Evolutionary conservation across 331 rosid species (phyloP).

Genomic region (Prunus yedoensis): DNA sequence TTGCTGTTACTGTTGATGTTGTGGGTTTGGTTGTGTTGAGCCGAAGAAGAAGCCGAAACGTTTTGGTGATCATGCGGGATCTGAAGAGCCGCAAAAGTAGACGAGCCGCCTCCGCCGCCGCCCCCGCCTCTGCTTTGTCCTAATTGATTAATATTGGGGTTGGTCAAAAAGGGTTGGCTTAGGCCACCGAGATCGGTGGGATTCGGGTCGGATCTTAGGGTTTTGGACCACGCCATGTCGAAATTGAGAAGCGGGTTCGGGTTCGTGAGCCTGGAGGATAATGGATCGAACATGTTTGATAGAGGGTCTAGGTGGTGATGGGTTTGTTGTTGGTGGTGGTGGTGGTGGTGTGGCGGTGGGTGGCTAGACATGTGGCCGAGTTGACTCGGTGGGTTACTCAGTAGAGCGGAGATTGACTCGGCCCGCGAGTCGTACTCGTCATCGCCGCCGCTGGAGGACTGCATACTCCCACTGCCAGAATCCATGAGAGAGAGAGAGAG

Average conservation of each 20-base stretch:
- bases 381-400: slow-evolving; percentile 21
- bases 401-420: slow-evolving; percentile 54
- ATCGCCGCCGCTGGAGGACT: slow-evolving; percentile 88
- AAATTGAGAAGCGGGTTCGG: slow-evolving; percentile 48
- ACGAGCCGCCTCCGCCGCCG: background rate
- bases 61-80: slow-evolving; percentile 26
- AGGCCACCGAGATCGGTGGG: slow-evolving; percentile 41
- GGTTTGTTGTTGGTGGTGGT: slow-evolving; percentile 19
- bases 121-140: slow-evolving; percentile 22
- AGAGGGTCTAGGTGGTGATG: slow-evolving; percentile 46
- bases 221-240: slow-evolving; percentile 64
- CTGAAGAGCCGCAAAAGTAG: slow-evolving; percentile 31
- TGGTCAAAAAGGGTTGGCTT: slow-evolving; percentile 35
- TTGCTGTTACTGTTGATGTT: background rate
- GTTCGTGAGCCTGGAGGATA: slow-evolving; percentile 34
- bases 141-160: slow-evolving; percentile 27
- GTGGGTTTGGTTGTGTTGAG: slow-evolving; percentile 23
- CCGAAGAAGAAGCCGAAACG: slow-evolving; percentile 33
- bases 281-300: slow-evolving; percentile 56
- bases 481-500: slow-evolving; percentile 51
- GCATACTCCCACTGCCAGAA: slow-evolving; percentile 86
- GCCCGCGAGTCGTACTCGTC: slow-evolving; percentile 91
- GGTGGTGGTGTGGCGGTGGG: slow-evolving; percentile 20
- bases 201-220: slow-evolving; percentile 57
- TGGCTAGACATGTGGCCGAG: slow-evolving; percentile 23